Percentiles rank a stretch among this genome's conserved stretches.
phyloP scores from a whole-genome alignment of 1,139 yeast genomes.

The Diutina catenulata region DNA sequence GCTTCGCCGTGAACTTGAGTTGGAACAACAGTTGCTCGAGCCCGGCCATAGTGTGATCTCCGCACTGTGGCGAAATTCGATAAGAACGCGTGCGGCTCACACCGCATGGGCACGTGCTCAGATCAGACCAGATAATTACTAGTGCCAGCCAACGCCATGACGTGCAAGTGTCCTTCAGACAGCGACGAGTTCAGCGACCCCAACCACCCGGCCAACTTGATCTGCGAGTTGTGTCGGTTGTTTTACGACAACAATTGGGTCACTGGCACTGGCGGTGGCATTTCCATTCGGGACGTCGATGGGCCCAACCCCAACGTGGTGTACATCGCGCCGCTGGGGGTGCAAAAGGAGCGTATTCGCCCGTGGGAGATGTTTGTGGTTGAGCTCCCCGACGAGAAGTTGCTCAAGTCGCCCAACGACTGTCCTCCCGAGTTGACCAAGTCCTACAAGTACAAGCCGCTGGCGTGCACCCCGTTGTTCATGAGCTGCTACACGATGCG shows the following conservation, averaged over 20 bases:
- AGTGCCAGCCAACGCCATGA: too few species aligned
- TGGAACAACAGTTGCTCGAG: slow-evolving; percentile 37
- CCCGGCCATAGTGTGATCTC: neutral
- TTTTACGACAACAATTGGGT: slow-evolving; percentile 85
- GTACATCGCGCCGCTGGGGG: slow-evolving; percentile 89
- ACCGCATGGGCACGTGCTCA: too few species aligned
- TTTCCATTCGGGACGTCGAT: slow-evolving; percentile 57
- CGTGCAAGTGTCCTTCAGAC: too few species aligned
- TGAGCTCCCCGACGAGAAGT: slow-evolving; percentile 37
- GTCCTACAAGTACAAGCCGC: slow-evolving; percentile 54
- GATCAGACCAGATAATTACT: too few species aligned
- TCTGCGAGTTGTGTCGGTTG: slow-evolving; percentile 68
- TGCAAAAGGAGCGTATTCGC: slow-evolving; percentile 78
- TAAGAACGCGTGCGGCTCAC: neutral
- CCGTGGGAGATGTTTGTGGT: slow-evolving; percentile 80
- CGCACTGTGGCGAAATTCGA: neutral
- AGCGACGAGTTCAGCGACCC: slow-evolving; percentile 20
- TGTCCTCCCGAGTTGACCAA: slow-evolving; percentile 19
- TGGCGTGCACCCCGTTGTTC: slow-evolving; percentile 89
- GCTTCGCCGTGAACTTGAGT: slow-evolving; percentile 81
- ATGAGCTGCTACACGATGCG: slow-evolving; percentile 62
- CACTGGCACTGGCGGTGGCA: slow-evolving; percentile 95
- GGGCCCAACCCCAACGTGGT: slow-evolving; percentile 36
- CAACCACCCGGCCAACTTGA: slow-evolving; percentile 72
- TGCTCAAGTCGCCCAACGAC: slow-evolving; percentile 48